Percentiles rank a stretch among this genome's conserved stretches.
phyloP scores from a whole-genome alignment of 1,284 basidiomycete genomes.

The Fomitopsis pinicola region DNA sequence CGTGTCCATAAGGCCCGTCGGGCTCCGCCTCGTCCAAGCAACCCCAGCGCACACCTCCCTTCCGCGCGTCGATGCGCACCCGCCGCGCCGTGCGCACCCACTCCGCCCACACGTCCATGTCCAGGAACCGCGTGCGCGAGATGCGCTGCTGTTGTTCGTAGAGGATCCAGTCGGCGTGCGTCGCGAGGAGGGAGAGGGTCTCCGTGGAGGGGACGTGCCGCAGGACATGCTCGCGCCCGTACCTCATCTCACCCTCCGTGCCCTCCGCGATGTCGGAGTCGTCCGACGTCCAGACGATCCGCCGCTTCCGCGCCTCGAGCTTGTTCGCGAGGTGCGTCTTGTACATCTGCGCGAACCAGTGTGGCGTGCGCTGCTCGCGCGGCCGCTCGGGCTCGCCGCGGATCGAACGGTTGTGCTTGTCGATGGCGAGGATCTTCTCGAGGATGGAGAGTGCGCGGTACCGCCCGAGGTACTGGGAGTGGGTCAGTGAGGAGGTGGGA shows the following conservation, averaged over 20 bases:
- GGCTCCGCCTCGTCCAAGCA: constrained; percentile 16
- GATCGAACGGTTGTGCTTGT: constrained; percentile 17
- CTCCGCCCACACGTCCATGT: constrained; percentile 38
- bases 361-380: constrained; percentile 37
- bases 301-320: constrained; percentile 25
- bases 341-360: constrained; percentile 42
- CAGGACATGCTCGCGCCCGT: constrained; percentile 18
- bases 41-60: constrained; percentile 26
- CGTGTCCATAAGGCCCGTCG: background rate
- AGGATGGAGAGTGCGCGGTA: constrained; percentile 20
- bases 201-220: constrained; percentile 42
- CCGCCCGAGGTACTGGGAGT: constrained; percentile 36
- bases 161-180: constrained; percentile 49
- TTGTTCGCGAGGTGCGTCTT: constrained; percentile 26
- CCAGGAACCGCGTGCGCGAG: constrained; percentile 27
- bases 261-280: constrained; percentile 33
- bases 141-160: constrained; percentile 32
- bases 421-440: constrained; percentile 27
- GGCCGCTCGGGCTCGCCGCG: constrained; percentile 12
- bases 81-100: constrained; percentile 35
- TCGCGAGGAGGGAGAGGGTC: constrained; percentile 40
- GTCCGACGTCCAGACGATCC: constrained; percentile 27
- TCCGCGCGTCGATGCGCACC: constrained; percentile 26
- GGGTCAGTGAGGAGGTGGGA: background rate
- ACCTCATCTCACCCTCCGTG: constrained; percentile 14